Evolutionary conservation across 2,329 filamentous ascomycete species (phyloP).

Genomic region (Fusarium sp.): DNA sequence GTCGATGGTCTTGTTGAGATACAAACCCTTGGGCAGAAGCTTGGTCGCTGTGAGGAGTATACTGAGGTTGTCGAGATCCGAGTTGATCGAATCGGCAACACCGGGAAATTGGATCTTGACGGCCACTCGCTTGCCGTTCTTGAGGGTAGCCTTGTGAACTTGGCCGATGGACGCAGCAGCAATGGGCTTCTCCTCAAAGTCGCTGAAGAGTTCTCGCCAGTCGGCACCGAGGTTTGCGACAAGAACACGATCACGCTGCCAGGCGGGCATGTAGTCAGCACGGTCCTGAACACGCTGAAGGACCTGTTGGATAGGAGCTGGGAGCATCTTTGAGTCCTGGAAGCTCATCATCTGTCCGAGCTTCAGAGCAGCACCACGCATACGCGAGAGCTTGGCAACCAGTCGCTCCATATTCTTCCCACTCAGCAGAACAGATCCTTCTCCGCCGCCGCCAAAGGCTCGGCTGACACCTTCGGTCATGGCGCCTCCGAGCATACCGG

Average conservation of each 20-base stretch:
- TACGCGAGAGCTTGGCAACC: constrained; percentile 90
- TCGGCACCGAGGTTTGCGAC: constrained; percentile 79
- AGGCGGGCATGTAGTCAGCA: constrained; percentile 97
- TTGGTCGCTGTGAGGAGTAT: constrained; percentile 90
- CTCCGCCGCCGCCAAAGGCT: constrained; percentile 73
- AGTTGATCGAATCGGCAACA: constrained; percentile 94
- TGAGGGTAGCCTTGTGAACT: constrained; percentile 86
- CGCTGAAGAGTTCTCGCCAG: constrained; percentile 85
- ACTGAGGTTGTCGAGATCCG: constrained; percentile 92
- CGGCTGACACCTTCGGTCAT: constrained; percentile 86
- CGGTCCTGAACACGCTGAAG: constrained; percentile 94
- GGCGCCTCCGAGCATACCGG: constrained; percentile 94
- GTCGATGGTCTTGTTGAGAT: constrained; percentile 95
- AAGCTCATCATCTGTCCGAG: constrained; percentile 98
- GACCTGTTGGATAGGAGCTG: constrained; percentile 85
- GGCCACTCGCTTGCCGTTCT: constrained; percentile 80
- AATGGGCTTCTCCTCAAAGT: constrained; percentile 91
- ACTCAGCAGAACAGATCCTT: constrained; percentile 87
- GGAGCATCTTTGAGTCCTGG: constrained; percentile 96
- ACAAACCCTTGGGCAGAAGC: constrained; percentile 89
- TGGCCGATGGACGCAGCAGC: constrained; percentile 97
- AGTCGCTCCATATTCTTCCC: constrained; percentile 91
- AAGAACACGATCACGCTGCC: constrained; percentile 88
- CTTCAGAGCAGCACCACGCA: constrained; percentile 97
- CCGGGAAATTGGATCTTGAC: constrained; percentile 99